phyloP scores from a whole-genome alignment of 805 yeast species.

The Candida railenensis region DNA sequence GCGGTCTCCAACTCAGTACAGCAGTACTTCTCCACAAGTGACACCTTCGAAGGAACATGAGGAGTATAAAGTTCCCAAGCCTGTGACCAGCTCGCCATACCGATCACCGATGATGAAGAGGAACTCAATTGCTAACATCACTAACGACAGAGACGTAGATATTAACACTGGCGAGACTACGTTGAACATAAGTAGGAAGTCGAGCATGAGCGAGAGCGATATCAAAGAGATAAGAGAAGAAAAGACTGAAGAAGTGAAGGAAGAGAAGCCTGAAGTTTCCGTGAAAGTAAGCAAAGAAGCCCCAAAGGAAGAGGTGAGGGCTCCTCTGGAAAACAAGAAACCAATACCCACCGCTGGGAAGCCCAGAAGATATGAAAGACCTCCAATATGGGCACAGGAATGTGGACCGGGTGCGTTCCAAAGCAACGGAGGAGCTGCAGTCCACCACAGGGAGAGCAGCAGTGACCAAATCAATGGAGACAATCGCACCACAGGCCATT shows the following conservation, averaged over 20 bases:
- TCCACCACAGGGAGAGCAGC: not conserved
- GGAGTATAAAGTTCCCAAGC: conserved; percentile 2
- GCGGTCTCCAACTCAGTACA: not conserved
- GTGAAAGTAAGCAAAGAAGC: not conserved
- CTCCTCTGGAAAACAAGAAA: not conserved
- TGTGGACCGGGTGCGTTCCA: conserved; percentile 46
- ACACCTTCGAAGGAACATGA: not conserved
- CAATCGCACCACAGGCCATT: not conserved
- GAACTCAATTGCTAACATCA: conserved; percentile 27
- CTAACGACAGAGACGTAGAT: conserved; percentile 48
- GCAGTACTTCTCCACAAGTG: not conserved
- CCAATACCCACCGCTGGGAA: conserved; percentile 25
- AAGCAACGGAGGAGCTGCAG: not conserved
- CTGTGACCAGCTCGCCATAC: conserved; percentile 1
- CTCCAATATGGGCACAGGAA: conserved; percentile 84
- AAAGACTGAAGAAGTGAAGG: not conserved
- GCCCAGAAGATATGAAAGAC: conserved; percentile 60
- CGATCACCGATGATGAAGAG: conserved; percentile 9
- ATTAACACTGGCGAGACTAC: conserved; percentile 35
- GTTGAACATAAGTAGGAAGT: conserved; percentile 26
- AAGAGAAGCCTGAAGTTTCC: not conserved
- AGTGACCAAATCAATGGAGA: not conserved
- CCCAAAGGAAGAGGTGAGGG: not conserved
- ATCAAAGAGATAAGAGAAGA: conserved; percentile 1
- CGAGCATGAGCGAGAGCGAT: conserved; percentile 7